Conservation (phyloP, 2,329 filamentous ascomycete genomes). For the Fusarium coffeatum region DNA sequence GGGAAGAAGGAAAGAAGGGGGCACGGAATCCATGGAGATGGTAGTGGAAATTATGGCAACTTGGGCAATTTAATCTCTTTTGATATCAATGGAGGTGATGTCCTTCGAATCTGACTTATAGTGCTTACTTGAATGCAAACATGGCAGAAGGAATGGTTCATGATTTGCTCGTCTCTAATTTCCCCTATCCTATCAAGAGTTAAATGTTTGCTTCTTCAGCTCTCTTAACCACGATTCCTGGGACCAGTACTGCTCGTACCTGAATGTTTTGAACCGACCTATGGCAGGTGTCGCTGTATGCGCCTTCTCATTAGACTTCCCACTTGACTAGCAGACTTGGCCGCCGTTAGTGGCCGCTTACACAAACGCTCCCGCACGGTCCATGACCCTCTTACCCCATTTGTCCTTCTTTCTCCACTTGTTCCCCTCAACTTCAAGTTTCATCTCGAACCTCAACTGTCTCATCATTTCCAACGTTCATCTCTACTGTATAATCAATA, state of each 20-base stretch:
- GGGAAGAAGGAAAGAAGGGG: constrained; percentile 3
- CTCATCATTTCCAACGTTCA: constrained; percentile 9
- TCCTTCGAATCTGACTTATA: not conserved
- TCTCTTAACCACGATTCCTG: constrained; percentile 1
- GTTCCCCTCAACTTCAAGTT: constrained; percentile 42
- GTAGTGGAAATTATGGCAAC: not conserved
- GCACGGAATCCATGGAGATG: not conserved
- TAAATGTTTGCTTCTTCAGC: constrained; percentile 15
- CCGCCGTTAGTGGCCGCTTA: constrained; percentile 21
- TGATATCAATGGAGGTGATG: not conserved
- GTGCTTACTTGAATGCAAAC: not conserved
- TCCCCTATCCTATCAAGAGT: constrained; percentile 15
- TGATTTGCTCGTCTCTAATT: constrained; percentile 3
- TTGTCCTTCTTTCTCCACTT: constrained; percentile 12
- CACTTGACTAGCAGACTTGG: constrained; percentile 6
- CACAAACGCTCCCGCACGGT: constrained; percentile 12
- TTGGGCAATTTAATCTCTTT: not conserved
- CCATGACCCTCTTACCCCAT: constrained; percentile 20
- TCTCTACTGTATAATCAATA: not conserved
- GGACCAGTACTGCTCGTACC: not conserved
- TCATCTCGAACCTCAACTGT: constrained; percentile 24
- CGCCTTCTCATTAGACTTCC: constrained; percentile 20
- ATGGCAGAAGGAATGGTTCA: not conserved
- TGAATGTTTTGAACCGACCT: not conserved
- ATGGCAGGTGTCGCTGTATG: constrained; percentile 7